These are phyloP conservation scores for Amaranthus hypochondriacus DNA, from an alignment of 148 eudicot species.

Conservation along the genomic window DNA sequence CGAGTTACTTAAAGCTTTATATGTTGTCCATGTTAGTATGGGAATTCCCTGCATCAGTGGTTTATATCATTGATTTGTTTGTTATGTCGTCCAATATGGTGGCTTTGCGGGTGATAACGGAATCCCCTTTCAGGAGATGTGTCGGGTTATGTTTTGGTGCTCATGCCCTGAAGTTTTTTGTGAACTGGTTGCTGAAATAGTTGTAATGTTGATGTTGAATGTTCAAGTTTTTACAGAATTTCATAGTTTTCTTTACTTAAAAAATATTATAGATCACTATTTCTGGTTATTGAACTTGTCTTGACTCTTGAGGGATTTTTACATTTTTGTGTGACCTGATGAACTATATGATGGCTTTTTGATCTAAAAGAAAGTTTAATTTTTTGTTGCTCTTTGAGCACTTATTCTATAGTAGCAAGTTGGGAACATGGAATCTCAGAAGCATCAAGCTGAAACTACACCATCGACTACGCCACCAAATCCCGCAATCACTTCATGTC, in stretches of 20 bases:
- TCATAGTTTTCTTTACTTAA: not conserved
- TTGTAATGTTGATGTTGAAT: not conserved
- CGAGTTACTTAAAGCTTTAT: conserved; percentile 74
- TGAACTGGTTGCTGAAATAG: conserved; percentile 35
- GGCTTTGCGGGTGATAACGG: conserved; percentile 64
- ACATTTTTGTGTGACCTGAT: not conserved
- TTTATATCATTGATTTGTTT: conserved; percentile 56
- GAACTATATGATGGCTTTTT: not conserved
- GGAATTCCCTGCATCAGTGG: conserved; percentile 68
- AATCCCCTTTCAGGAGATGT: conserved; percentile 47
- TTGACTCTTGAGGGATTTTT: not conserved
- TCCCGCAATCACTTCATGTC: conserved; percentile 52
- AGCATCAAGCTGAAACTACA: conserved; percentile 28
- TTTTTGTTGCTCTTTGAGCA: not conserved
- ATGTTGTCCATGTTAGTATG: conserved; percentile 72
- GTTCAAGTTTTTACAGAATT: not conserved
- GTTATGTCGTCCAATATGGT: conserved; percentile 77
- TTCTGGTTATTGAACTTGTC: not conserved
- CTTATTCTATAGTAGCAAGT: conserved; percentile 1
- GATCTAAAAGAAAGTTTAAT: not conserved
- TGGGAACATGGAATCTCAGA: conserved; percentile 34
- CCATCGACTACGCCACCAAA: conserved; percentile 34
- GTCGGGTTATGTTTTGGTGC: conserved; percentile 56
- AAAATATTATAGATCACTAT: not conserved
- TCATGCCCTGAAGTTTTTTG: conserved; percentile 51